Base-by-base conservation (phyloP, 768 basidiomycete species). In the Lepiota brunneoincarnata region DNA sequence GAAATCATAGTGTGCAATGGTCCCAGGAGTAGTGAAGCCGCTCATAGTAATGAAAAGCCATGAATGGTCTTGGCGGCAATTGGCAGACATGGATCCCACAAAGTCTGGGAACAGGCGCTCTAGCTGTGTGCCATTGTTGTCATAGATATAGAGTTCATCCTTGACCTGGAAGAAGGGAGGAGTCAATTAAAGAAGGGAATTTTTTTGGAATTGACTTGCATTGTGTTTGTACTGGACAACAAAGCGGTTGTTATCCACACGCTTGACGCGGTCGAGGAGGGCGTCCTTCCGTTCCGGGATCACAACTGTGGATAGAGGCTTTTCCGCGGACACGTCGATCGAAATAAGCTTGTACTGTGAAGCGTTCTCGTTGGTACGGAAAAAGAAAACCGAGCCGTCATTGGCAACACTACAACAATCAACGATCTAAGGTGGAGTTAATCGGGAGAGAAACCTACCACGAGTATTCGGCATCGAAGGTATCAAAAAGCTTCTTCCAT, bases 101-200 rank as follows among this genome's bases (percentile, higher is more conserved):
- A 86, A 84, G 48, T 86, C 81, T 12, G 77, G 68, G 4, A 79
- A 86, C 20, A 93, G 67, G 14, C 83, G 85, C 17, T 68, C 65
- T 47, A 87, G 57, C 45, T 71, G 75, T 58, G 72, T 60, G 23
- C 91, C 90, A 4, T 68, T 65, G 43, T 77, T 71, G 34, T 79
- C 71, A 68, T 89, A 84, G 39, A 93, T 65, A 67, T 90, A 89
- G 28, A 93, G 75, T 67, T 91, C 87, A 61, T 92, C 89, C 55
- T 84, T 86, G 63, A 92, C 87, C 87, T 86, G n/a, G 36, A 36
- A 45, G 26, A 18, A 12, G n/a, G n/a, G n/a, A 23, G 47, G 36
- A 18, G 17, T 36, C 23, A 52, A 10, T 31, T 51, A 20, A 63
- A 41, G 12, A 26, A 26, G 17, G 18, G 48, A 20, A 49, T 42